A percentile compares a stretch with the other conserved stretches of the same genome.
Conservation (phyloP, 2,329 filamentous ascomycete species). For the Stagonosporopsis vannaccii region DNA sequence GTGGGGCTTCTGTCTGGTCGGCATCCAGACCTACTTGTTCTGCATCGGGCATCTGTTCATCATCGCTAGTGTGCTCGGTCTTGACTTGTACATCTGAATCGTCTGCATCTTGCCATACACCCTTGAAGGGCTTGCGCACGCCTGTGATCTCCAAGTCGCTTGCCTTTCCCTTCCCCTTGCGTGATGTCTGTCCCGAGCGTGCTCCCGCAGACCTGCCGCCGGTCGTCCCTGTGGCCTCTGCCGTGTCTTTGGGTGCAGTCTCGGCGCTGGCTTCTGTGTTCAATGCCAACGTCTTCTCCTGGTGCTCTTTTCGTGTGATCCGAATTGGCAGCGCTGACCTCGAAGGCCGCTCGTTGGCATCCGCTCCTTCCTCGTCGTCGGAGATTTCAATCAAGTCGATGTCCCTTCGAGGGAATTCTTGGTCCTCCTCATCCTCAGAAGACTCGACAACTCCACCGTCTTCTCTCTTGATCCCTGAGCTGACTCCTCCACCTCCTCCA, state of each 20-base stretch:
- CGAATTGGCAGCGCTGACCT: slow-evolving; percentile 57
- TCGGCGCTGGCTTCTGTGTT: slow-evolving; percentile 61
- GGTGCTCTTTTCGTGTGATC: slow-evolving; percentile 63
- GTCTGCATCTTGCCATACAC: slow-evolving; percentile 54
- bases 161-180: slow-evolving; percentile 51
- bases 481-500: slow-evolving; percentile 17
- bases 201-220: slow-evolving; percentile 31
- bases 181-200: slow-evolving; percentile 25
- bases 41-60: slow-evolving; percentile 45
- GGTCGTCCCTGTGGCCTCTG: slow-evolving; percentile 42
- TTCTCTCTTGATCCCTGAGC: slow-evolving; percentile 35
- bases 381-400: slow-evolving; percentile 68
- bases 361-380: slow-evolving; percentile 58
- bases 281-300: slow-evolving; percentile 61
- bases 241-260: slow-evolving; percentile 52
- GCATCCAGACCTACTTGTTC: slow-evolving; percentile 34
- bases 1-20: slow-evolving; percentile 16
- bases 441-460: slow-evolving; percentile 55
- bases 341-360: slow-evolving; percentile 27
- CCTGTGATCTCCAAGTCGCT: slow-evolving; percentile 55
- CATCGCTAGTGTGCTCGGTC: slow-evolving; percentile 61
- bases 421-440: slow-evolving; percentile 60
- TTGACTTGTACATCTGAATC: slow-evolving; percentile 56
- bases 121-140: slow-evolving; percentile 53
- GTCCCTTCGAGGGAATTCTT: slow-evolving; percentile 55